A percentile compares a stretch with the other conserved stretches of the same genome.
Evolutionary conservation across 2,329 filamentous ascomycete species (phyloP).

Genomic region (Fusarium caatingaense): DNA sequence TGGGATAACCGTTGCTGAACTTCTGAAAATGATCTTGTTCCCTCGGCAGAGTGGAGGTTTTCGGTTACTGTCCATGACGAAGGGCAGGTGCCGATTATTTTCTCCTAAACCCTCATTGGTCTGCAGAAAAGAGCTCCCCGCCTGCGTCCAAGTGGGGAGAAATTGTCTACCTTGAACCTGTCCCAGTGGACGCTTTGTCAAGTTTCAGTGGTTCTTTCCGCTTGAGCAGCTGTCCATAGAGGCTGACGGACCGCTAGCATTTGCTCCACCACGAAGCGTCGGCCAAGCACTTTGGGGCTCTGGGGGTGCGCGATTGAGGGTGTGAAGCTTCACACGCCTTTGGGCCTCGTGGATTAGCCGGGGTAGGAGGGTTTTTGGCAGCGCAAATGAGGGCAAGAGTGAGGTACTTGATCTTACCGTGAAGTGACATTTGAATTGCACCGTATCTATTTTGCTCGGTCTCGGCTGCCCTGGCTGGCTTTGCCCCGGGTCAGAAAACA

Average conservation of each 20-base stretch:
- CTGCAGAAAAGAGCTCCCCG: background rate
- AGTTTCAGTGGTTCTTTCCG: slow-evolving; percentile 23
- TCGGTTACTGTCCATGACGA: slow-evolving; percentile 48
- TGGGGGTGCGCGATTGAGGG: slow-evolving; percentile 16
- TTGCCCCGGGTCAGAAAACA: slow-evolving; percentile 43
- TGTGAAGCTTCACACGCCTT: slow-evolving; percentile 15
- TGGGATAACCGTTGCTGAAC: slow-evolving; percentile 22
- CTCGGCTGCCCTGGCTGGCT: slow-evolving; percentile 39
- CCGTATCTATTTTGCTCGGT: slow-evolving; percentile 35
- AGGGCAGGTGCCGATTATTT: slow-evolving; percentile 48
- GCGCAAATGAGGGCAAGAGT: slow-evolving; percentile 6
- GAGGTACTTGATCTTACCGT: slow-evolving; percentile 36
- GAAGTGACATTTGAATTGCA: slow-evolving; percentile 32
- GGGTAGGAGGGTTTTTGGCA: slow-evolving; percentile 20
- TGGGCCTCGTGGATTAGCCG: slow-evolving; percentile 27
- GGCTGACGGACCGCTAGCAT: slow-evolving; percentile 8
- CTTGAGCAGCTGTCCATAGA: slow-evolving; percentile 17
- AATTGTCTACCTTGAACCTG: background rate
- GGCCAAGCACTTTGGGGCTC: slow-evolving; percentile 27
- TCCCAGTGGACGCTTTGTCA: slow-evolving; percentile 18
- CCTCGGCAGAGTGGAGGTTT: slow-evolving; percentile 48
- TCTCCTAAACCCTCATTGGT: slow-evolving; percentile 38
- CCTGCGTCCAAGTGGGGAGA: slow-evolving; percentile 14
- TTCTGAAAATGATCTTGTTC: slow-evolving; percentile 28
- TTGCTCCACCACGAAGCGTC: slow-evolving; percentile 13